A percentile compares a stretch with the other conserved stretches of the same genome.
Evolutionary conservation across 192 early-diverging fungal genomes (phyloP).

Genomic region (Backusella westeae): DNA sequence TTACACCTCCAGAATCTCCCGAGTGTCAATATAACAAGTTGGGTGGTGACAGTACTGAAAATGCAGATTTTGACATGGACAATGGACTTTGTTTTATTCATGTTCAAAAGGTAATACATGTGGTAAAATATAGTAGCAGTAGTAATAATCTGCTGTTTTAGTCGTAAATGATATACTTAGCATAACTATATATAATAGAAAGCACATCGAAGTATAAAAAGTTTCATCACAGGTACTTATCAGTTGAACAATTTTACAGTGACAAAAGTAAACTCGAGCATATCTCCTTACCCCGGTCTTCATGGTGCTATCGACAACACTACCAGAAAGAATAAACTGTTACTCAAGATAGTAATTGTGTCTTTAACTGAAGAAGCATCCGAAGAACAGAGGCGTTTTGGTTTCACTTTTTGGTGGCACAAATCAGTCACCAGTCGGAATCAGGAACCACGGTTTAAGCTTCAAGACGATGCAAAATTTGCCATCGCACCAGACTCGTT

Average conservation of each 20-base stretch:
- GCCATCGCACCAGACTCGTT: conserved; percentile 4
- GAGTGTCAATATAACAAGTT: not conserved
- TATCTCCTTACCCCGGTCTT: not conserved
- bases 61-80: not conserved
- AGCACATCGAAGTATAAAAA: not conserved
- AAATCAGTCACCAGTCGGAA: not conserved
- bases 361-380: not conserved
- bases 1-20: not conserved
- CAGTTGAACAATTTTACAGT: not conserved
- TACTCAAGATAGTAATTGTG: not conserved
- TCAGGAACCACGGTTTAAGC: not conserved
- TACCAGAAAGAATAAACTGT: not conserved
- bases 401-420: conserved; percentile 13
- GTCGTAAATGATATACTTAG: not conserved
- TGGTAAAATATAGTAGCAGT: not conserved
- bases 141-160: conserved; percentile 2
- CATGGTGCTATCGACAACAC: not conserved
- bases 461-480: conserved; percentile 11
- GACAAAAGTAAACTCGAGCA: not conserved
- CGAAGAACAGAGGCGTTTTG: conserved; percentile 5
- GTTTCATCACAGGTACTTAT: not conserved
- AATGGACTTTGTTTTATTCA: not conserved
- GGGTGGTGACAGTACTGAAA: not conserved
- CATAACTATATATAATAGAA: not conserved
- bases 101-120: conserved; percentile 11